These are phyloP conservation scores for Porogramme epimiltina DNA, from an alignment of 1,284 basidiomycete species.

Conservation along the genomic window DNA sequence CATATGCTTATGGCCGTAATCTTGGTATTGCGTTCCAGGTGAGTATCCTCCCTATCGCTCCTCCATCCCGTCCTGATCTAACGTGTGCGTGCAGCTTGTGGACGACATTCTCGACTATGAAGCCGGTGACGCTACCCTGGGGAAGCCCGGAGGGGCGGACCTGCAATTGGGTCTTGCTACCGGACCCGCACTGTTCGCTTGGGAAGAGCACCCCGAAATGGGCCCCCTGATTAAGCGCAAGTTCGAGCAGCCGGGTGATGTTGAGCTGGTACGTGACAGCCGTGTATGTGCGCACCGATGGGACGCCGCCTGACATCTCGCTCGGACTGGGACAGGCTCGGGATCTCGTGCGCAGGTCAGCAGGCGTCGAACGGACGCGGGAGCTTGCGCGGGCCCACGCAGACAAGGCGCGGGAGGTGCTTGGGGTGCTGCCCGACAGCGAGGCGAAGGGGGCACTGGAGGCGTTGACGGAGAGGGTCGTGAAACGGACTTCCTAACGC, in stretches of 20 bases:
- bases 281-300: conserved; percentile 1
- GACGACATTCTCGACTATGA: conserved; percentile 93
- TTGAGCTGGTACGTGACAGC: conserved; percentile 66
- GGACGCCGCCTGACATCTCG: conserved; percentile 1
- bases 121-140: conserved; percentile 64
- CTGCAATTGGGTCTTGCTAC: conserved; percentile 88
- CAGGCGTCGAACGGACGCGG: conserved; percentile 80
- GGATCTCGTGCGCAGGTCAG: conserved; percentile 72
- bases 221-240: conserved; percentile 84
- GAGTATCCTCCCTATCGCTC: conserved; percentile 27
- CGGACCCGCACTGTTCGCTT: conserved; percentile 93
- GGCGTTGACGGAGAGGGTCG: conserved; percentile 61
- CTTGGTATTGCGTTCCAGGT: conserved; percentile 96
- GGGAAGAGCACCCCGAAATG: conserved; percentile 86
- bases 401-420: conserved; percentile 71
- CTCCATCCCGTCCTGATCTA: neutral
- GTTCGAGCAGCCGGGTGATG: conserved; percentile 83
- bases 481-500: conserved; percentile 54
- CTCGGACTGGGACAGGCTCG: conserved; percentile 55
- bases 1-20: conserved; percentile 90
- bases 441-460: conserved; percentile 79
- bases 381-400: conserved; percentile 81
- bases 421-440: conserved; percentile 80
- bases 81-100: conserved; percentile 63
- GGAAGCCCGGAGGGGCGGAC: conserved; percentile 89